phyloP scores from a whole-genome alignment of 257 asterid species.

The Anisodus acutangulus region DNA sequence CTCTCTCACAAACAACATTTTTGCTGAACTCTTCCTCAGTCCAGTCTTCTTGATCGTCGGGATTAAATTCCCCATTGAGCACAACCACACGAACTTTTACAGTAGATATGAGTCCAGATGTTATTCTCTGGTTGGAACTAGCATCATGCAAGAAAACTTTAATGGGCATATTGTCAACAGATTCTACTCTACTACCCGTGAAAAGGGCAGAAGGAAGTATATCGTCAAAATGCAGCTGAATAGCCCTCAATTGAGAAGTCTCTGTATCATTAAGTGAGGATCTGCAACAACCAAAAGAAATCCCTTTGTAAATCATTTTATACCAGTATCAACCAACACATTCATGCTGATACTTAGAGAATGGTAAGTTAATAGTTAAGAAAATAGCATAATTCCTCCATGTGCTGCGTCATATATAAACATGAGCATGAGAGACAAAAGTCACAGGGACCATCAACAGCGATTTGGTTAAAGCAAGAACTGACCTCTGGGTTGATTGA shows the following conservation, averaged over 20 bases:
- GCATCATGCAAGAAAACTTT: conserved; percentile 58
- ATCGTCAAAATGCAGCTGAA: conserved; percentile 56
- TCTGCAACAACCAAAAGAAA: conserved; percentile 42
- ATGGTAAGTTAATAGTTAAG: background rate
- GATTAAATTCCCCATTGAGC: conserved; percentile 78
- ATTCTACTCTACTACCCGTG: conserved; percentile 53
- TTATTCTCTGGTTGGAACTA: conserved; percentile 41
- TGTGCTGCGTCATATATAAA: background rate
- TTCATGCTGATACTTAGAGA: background rate
- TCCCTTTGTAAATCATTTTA: conserved; percentile 15
- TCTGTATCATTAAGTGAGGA: conserved; percentile 45
- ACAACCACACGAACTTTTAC: conserved; percentile 56
- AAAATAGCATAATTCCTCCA: background rate
- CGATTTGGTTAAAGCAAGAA: background rate
- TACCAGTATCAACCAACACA: background rate
- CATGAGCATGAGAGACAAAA: background rate
- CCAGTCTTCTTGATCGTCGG: conserved; percentile 71
- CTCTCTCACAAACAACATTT: conserved; percentile 59
- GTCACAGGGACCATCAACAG: background rate
- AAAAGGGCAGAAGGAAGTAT: conserved; percentile 58
- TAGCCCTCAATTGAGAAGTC: conserved; percentile 44
- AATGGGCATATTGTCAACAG: conserved; percentile 42
- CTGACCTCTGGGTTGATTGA: conserved; percentile 52
- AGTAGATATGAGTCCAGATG: conserved; percentile 64
- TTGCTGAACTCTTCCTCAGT: conserved; percentile 53